These are phyloP conservation scores for Pseudogymnoascus sp. DNA, from an alignment of 2,329 filamentous ascomycete species.

Conservation along the genomic window DNA sequence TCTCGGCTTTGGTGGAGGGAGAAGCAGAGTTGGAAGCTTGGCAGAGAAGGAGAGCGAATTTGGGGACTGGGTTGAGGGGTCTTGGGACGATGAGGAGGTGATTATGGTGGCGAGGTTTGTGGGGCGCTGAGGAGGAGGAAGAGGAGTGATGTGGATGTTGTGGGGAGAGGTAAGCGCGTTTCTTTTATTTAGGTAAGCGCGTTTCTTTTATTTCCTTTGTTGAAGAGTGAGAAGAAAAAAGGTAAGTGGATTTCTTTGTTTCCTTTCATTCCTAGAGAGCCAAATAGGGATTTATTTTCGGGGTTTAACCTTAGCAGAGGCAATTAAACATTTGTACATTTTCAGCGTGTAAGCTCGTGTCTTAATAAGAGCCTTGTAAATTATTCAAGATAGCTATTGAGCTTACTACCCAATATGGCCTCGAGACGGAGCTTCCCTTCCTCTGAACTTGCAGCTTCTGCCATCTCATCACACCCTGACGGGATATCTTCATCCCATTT, in stretches of 20 bases:
- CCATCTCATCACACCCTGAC: background rate
- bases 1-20: background rate
- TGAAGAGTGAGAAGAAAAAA: background rate
- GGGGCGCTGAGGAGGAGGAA: background rate
- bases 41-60: background rate
- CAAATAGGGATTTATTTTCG: too few species aligned
- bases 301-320: too few species aligned
- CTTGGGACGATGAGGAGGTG: background rate
- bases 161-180: background rate
- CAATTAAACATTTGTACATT: too few species aligned
- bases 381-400: background rate
- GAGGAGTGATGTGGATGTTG: background rate
- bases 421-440: background rate
- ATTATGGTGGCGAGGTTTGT: background rate
- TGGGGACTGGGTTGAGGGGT: background rate
- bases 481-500: background rate
- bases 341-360: too few species aligned
- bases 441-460: background rate
- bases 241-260: background rate
- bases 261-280: background rate
- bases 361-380: too few species aligned
- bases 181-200: background rate
- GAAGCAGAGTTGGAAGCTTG: background rate
- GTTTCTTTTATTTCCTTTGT: background rate
- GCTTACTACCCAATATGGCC: background rate